Base-by-base conservation (phyloP, 2,329 filamentous ascomycete genomes). In the Scedosporium boydii region DNA sequence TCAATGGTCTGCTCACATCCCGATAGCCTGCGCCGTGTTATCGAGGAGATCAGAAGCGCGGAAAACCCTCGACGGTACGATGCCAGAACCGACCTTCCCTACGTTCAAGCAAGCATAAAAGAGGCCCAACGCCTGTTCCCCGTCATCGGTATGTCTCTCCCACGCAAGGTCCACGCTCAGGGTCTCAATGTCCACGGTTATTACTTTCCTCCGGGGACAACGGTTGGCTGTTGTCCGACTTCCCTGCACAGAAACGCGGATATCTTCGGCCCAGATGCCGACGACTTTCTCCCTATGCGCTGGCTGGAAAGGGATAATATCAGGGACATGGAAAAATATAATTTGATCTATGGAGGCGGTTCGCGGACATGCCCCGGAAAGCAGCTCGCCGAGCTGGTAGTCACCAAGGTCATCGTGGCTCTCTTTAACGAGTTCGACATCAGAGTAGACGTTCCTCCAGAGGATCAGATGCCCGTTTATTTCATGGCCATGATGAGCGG, bases 401-500 rank as follows among this genome's bases (percentile, higher is more conserved):
- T 84, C 0, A 72, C 71, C 59, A 82, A 80, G 66, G 70, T 75
- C 0, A 70, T 82, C 0, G 69, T 75, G 0, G 69, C 72, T 0
- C 63, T 84, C 16, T 62, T 82, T 3, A 68, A 69, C 4, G 72
- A 75, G 51, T 84, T 84, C 61, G 74, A 78, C 5, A 68, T 83
- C 0, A 68, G 77, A 61, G 70, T 76, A 3, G 66, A 66, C 1
- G 66, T 79, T 65, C 78, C 78, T 0, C 65, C 67, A 0, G 74
- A 78, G 2, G 68, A 74, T 2, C 69, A 76, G 1, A 74, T 75
- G 53, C 73, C 71, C 2, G 77, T 77, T 7, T 83, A 82, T 62
- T 84, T 83, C 62, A 69, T 84, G 69, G 80, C 79, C 1, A 81
- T 83, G 76, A 64, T 82, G 66, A 79, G 77, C 0, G 80, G 79